These are phyloP conservation scores for Coriaria nepalensis DNA, from an alignment of 306 rosid species.

Conservation along the genomic window DNA sequence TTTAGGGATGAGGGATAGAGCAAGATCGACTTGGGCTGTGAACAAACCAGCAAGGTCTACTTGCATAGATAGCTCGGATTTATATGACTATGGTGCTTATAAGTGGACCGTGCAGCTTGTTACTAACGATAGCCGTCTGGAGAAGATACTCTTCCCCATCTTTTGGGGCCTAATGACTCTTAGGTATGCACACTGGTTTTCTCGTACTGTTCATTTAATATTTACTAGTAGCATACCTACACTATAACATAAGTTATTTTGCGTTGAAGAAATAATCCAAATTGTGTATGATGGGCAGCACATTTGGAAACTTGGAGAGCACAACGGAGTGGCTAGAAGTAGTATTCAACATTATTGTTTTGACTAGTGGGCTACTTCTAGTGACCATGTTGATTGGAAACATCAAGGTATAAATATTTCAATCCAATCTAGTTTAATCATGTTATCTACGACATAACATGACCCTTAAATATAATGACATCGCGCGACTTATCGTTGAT, in stretches of 20 bases:
- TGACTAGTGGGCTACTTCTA: slow-evolving; percentile 75
- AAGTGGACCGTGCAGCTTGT: slow-evolving; percentile 83
- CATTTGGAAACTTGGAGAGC: slow-evolving; percentile 85
- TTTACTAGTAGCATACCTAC: neutral
- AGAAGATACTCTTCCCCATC: slow-evolving; percentile 76
- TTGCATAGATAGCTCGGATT: slow-evolving; percentile 42
- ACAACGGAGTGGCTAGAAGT: slow-evolving; percentile 83
- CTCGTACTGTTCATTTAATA: neutral
- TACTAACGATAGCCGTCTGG: slow-evolving; percentile 55
- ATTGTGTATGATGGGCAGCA: slow-evolving; percentile 28
- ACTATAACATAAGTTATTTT: no score
- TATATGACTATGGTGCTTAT: slow-evolving; percentile 64
- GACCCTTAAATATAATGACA: neutral
- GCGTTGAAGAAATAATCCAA: neutral
- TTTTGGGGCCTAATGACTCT: slow-evolving; percentile 98
- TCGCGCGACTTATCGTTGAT: neutral
- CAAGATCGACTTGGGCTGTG: slow-evolving; percentile 49
- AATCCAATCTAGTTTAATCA: neutral
- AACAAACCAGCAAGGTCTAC: slow-evolving; percentile 52
- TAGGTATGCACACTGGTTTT: slow-evolving; percentile 21
- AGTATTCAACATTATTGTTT: slow-evolving; percentile 72
- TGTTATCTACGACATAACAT: no score
- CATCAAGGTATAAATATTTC: slow-evolving; percentile 43
- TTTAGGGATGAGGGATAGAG: slow-evolving; percentile 22
- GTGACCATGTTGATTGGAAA: slow-evolving; percentile 96